phyloP scores from a whole-genome alignment of 176 grass and related monocot genomes.

The Tillandsia leiboldiana region DNA sequence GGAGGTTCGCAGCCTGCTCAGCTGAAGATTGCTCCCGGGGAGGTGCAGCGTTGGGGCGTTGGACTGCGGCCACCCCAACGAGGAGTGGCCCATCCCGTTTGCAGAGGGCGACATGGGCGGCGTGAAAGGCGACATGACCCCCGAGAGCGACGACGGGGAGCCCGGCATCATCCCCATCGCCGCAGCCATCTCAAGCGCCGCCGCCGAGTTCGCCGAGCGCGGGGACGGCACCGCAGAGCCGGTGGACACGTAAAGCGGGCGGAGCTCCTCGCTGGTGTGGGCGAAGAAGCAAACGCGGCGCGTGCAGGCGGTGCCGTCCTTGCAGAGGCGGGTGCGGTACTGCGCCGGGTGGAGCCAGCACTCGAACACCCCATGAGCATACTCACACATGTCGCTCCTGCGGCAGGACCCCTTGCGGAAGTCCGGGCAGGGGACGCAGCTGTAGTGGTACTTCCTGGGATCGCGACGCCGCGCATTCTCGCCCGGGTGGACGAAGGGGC shows the following conservation, averaged over 20 bases:
- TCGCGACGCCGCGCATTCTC: constrained; percentile 83
- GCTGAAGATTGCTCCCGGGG: constrained; percentile 37
- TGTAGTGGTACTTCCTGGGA: constrained; percentile 68
- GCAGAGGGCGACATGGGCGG: constrained; percentile 20
- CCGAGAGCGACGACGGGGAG: constrained; percentile 46
- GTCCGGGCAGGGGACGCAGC: constrained; percentile 72
- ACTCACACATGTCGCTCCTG: constrained; percentile 66
- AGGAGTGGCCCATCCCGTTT: constrained; percentile 14
- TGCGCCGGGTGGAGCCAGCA: constrained; percentile 89
- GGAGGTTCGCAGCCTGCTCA: constrained; percentile 69
- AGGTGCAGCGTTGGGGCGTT: constrained; percentile 20
- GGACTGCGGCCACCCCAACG: constrained; percentile 17
- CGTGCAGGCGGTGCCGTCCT: constrained; percentile 54
- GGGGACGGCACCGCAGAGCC: constrained; percentile 54
- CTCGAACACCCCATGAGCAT: constrained; percentile 84
- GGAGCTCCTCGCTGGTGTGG: constrained; percentile 65
- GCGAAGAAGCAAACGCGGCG: constrained; percentile 91
- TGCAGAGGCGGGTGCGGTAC: constrained; percentile 88
- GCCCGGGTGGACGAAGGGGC: constrained; percentile 75
- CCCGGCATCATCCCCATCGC: constrained; percentile 54
- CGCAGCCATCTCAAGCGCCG: constrained; percentile 64
- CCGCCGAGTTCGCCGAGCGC: constrained; percentile 30
- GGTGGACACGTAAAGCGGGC: constrained; percentile 51
- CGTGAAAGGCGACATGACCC: constrained; percentile 23
- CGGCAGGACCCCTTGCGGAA: constrained; percentile 72